Base-by-base conservation (phyloP, 805 yeast genomes). In the Saccharomyces paradoxus region DNA sequence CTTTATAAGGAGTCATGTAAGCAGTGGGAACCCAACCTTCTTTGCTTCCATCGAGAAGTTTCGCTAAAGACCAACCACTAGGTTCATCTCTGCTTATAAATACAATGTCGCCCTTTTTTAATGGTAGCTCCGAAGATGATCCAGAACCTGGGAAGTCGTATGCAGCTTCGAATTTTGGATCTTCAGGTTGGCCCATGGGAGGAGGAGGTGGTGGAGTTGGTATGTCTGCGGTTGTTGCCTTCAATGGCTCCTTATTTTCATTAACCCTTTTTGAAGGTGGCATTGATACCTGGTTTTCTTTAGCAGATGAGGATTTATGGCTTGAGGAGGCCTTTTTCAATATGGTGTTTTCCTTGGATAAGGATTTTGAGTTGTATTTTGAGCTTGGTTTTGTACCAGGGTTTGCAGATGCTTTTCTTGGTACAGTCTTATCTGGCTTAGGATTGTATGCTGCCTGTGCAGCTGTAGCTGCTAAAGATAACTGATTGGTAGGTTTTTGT, bases 11-110 rank as follows among this genome's bases (percentile, higher is more conserved):
- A 22, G 76, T 82, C 64, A 92, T 82, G 67, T 91, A 94, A n/a
- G 91, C 87, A 24, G 94, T 86, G 13, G 99, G 99, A 12, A 94
- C 92, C 99, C 99, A 94, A 4, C 99, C 99, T 68, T 90, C 94
- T 54, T 75, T 80, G 0, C 84, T 66, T 46, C 87, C 94, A 64
- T 86, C 91, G 57, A 85, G 68, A 32, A 82, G 77, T 67, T 86
- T 87, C 9, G 90, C 97, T 55, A 94, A 77, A 63, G 96, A 92
- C 99, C 99, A 94, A 17, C 97, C 96, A 58, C 88, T 91, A 49
- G 84, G 83, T 55, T 86, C 88, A 59, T 86, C 82, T 64, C 80
- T 84, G 2, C 83, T 73, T 32, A 94, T 81, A 57, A 82, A 82
- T 41, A 92, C 83, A 49, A 89, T 74, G 48, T 87, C 87, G 56